These are phyloP conservation scores for Quercus variabilis DNA, from an alignment of 306 rosid genomes.

Conservation along the genomic window DNA sequence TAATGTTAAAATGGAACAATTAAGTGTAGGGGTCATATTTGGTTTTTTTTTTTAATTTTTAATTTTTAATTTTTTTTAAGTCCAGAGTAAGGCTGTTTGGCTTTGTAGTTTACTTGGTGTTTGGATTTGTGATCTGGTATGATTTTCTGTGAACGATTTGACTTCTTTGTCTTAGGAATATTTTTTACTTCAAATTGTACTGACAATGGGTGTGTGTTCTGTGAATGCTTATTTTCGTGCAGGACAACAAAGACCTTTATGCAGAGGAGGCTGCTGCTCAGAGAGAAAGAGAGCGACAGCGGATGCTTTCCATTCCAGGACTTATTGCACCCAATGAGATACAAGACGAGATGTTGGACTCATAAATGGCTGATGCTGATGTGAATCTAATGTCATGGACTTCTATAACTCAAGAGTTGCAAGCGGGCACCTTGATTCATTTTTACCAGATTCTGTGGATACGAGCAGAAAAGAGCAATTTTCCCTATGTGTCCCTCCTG, in stretches of 20 bases:
- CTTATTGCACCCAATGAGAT: constrained; percentile 95
- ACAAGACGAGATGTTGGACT: constrained; percentile 97
- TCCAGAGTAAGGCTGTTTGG: background rate
- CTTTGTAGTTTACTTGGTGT: background rate
- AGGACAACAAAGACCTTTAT: constrained; percentile 96
- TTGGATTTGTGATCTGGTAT: background rate
- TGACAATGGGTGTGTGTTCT: too few species aligned
- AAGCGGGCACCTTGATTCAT: constrained; percentile 35
- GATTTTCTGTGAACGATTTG: background rate
- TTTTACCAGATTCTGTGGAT: constrained; percentile 28
- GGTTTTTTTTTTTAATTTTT: background rate
- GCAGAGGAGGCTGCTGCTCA: constrained; percentile 98
- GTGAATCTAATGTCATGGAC: constrained; percentile 32
- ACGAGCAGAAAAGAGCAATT: constrained; percentile 39
- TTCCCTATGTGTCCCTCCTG: constrained; percentile 35
- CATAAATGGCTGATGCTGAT: constrained; percentile 37
- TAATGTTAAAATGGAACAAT: background rate
- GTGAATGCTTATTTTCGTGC: constrained; percentile 18
- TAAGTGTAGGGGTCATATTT: background rate
- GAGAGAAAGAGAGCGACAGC: constrained; percentile 89
- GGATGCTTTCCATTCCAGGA: constrained; percentile 97
- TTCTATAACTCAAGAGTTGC: constrained; percentile 31
- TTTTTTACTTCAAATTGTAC: background rate
- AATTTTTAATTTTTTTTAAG: too few species aligned
- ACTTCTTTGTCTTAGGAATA: background rate